Conservation (phyloP, 495 filamentous ascomycete species). For the Neurospora discreta region DNA sequence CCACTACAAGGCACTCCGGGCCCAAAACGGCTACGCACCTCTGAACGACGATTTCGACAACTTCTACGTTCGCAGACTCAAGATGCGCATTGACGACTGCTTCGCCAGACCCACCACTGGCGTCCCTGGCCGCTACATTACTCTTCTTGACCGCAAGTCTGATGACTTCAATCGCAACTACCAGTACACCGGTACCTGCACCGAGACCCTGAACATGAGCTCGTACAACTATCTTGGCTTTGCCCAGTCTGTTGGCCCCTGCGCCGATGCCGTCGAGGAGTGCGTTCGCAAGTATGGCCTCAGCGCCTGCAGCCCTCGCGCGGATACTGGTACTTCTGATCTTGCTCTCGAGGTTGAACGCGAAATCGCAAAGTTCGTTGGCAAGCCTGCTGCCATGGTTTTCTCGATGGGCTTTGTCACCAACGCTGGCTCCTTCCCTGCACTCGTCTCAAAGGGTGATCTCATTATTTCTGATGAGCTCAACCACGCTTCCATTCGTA, state of each 20-base stretch:
- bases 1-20: conserved; percentile 72
- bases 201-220: conserved; percentile 96
- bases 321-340: conserved; percentile 79
- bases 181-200: conserved; percentile 75
- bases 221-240: conserved; percentile 99
- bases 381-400: conserved; percentile 88
- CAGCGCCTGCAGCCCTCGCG: conserved; percentile 64
- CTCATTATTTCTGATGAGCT: conserved; percentile 93
- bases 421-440: conserved; percentile 82
- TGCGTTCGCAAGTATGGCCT: conserved; percentile 75
- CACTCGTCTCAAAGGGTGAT: conserved; percentile 81
- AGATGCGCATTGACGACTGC: conserved; percentile 91
- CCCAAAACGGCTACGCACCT: conserved; percentile 83
- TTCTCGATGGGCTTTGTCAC: conserved; percentile 99
- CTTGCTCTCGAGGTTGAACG: conserved; percentile 81
- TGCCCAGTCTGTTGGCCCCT: conserved; percentile 93
- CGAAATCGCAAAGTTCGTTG: conserved; percentile 78
- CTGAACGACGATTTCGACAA: conserved; percentile 98
- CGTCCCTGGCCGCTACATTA: conserved; percentile 89
- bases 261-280: conserved; percentile 87
- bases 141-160: conserved; percentile 75
- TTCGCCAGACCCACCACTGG: conserved; percentile 87
- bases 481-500: conserved; percentile 94
- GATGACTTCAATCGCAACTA: conserved; percentile 84
- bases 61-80: conserved; percentile 88